Conservation (phyloP, 2,329 filamentous ascomycete genomes). For the Ophiostoma ulmi region DNA sequence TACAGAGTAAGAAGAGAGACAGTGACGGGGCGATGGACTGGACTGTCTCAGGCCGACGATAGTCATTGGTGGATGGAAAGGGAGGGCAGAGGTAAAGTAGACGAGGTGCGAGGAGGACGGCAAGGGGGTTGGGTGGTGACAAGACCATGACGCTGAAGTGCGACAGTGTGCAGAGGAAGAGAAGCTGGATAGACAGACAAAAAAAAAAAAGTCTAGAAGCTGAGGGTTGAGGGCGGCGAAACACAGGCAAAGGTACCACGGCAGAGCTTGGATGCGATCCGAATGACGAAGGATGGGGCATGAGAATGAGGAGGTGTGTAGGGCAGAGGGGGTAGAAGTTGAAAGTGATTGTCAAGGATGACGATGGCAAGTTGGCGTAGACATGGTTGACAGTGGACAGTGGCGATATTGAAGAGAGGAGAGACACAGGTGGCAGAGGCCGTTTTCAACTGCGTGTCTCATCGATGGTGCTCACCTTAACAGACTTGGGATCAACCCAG, state of each 20-base stretch:
- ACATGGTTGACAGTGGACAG: too few species aligned
- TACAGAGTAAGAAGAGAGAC: background rate
- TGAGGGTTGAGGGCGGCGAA: background rate
- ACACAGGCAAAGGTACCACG: background rate
- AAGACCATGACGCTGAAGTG: constrained; percentile 1
- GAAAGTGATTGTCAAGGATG: background rate
- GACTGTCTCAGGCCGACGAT: background rate
- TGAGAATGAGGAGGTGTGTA: background rate
- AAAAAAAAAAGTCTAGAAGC: constrained; percentile 1
- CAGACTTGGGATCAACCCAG: background rate
- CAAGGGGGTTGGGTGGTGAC: background rate
- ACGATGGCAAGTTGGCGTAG: background rate
- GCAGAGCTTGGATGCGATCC: too few species aligned
- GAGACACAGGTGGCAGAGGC: too few species aligned
- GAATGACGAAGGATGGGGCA: background rate
- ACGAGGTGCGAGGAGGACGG: background rate
- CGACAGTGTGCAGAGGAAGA: background rate
- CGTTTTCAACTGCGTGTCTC: background rate
- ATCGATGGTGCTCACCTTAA: background rate
- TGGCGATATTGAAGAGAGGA: too few species aligned
- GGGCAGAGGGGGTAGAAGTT: background rate
- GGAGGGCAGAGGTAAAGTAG: background rate
- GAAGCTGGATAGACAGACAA: background rate
- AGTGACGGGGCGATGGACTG: background rate
- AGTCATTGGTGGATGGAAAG: background rate